These are phyloP conservation scores for Trametes villosa DNA, from an alignment of 768 basidiomycete genomes.

Conservation along the genomic window DNA sequence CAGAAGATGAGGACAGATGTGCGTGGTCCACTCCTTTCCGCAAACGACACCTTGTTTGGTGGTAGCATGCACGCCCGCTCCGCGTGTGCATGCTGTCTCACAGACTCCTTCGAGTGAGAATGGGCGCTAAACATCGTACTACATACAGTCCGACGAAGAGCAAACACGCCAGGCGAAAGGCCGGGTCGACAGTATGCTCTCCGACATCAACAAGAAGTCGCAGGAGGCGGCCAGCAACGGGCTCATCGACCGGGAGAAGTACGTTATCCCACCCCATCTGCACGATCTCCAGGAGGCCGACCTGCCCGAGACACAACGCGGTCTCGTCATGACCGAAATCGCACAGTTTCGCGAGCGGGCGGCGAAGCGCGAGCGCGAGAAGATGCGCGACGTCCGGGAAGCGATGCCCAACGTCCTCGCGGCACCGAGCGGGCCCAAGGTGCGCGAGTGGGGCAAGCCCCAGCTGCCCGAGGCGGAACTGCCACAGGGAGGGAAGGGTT, in stretches of 20 bases:
- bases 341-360: conserved; percentile 95
- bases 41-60: background rate
- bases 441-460: conserved; percentile 79
- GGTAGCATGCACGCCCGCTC: background rate
- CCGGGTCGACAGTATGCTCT: conserved; percentile 66
- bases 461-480: conserved; percentile 37
- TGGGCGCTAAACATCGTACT: background rate
- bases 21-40: conserved; percentile 35
- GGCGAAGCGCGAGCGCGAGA: conserved; percentile 89
- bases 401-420: conserved; percentile 40
- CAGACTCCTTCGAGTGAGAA: background rate
- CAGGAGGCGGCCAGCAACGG: conserved; percentile 77
- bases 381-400: conserved; percentile 75
- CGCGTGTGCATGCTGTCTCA: background rate
- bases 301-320: conserved; percentile 91
- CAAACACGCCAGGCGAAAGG: conserved; percentile 62
- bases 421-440: conserved; percentile 75
- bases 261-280: conserved; percentile 93
- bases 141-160: conserved; percentile 69
- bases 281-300: conserved; percentile 97
- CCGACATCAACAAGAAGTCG: conserved; percentile 71
- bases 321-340: conserved; percentile 94
- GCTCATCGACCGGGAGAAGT: conserved; percentile 83
- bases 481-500: conserved; percentile 47
- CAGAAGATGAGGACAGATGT: conserved; percentile 85